Base-by-base conservation (phyloP, 306 rosid genomes). In the Ormosia semicastrata region DNA sequence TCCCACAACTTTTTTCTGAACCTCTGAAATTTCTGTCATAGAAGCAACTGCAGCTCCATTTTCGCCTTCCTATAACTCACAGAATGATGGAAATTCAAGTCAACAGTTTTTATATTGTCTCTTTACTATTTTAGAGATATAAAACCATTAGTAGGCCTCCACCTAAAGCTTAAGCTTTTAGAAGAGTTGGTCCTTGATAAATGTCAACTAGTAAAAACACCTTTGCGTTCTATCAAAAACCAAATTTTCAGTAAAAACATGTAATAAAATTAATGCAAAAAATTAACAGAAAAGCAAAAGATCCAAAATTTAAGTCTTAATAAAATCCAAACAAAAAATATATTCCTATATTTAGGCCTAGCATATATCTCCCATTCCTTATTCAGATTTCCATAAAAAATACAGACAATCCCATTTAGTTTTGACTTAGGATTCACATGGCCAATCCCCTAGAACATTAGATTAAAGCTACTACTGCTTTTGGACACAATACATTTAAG, bases 1-100 rank as follows among this genome's bases (percentile, higher is more conserved):
- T 75, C 74, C 89, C 75, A 75, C 88, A 24, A 71, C 52, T 52
- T 83, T 85, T 81, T 87, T 74, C 90, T 89, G 91, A 54, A 85
- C 62, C 79, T 92, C 92, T 40, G 91, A 81, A 83, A 85, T 76
- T 52, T 89, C 90, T 50, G 86, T 85, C 68, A 83, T 59, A 46
- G 95, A 89, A 77, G 92, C 53, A 85, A 83, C 83, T 18, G 87
- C 86, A 76, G 92, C 85, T 86, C 97, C 97, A 86, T 93, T 91
- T 75, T 78, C 87, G 37, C 75, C 86, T 74, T 83, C 93, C 99
- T 95, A 83, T 5, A 81, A 68, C 32, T 44, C 83, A 72, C 63
- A 49, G 4, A 66, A 44, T 24, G 41, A 49, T 66, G 15, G 66
- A 41, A 57, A 67, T 59, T 62, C 62, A 77, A 64, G 41, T 67